Conservation (phyloP, 2,329 filamentous ascomycete genomes). For the Curvularia spicifera region DNA sequence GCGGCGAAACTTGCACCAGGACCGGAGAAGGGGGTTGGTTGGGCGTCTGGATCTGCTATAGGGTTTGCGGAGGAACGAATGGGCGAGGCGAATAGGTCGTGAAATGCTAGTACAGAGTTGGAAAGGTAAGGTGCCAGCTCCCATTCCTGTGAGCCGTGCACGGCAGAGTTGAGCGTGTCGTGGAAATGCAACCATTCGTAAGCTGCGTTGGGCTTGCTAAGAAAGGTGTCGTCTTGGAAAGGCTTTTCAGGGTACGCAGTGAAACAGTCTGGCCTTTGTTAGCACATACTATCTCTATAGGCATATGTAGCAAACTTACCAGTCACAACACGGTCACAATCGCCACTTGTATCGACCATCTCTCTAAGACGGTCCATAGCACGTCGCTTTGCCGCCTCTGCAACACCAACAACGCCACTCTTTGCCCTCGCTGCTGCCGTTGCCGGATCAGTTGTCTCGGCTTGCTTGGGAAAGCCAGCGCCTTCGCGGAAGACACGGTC, state of each 20-base stretch:
- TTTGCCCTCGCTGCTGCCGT: conserved; percentile 62
- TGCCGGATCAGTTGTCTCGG: conserved; percentile 54
- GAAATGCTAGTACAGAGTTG: conserved; percentile 86
- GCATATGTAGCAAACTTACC: conserved; percentile 39
- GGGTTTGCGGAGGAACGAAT: conserved; percentile 53
- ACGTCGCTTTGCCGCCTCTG: conserved; percentile 73
- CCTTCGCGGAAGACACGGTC: conserved; percentile 80
- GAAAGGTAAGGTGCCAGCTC: conserved; percentile 87
- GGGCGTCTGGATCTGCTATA: conserved; percentile 48
- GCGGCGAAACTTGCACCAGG: conserved; percentile 82
- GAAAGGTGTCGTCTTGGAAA: conserved; percentile 90
- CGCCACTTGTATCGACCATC: conserved; percentile 80
- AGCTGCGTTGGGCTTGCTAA: conserved; percentile 83
- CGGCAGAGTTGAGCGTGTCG: conserved; percentile 77
- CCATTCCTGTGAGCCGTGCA: conserved; percentile 90
- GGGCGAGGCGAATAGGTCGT: conserved; percentile 82
- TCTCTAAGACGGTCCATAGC: conserved; percentile 74
- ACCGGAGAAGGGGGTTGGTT: conserved; percentile 76
- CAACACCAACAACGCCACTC: conserved; percentile 64
- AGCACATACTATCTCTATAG: conserved; percentile 7
- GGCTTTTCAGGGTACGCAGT: conserved; percentile 83
- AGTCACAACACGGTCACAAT: conserved; percentile 77
- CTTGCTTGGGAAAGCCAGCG: conserved; percentile 73
- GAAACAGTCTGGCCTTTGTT: conserved; percentile 69
- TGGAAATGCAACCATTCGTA: conserved; percentile 98